Evolutionary conservation across 2,329 filamentous ascomycete genomes (phyloP).

Genomic region (Ascosphaera pollenicola): DNA sequence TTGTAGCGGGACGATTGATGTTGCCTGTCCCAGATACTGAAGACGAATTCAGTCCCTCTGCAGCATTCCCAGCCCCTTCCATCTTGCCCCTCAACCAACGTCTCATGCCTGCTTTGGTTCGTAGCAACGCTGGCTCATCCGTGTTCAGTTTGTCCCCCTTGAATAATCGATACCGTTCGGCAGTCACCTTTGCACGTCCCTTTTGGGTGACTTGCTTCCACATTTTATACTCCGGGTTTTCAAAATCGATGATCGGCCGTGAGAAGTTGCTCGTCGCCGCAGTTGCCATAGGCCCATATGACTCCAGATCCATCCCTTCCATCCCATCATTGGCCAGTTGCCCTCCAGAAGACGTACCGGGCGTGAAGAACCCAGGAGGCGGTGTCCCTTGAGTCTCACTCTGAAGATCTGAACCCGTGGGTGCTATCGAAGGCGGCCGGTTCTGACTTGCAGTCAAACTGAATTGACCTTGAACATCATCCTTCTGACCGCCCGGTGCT

Average conservation of each 20-base stretch:
- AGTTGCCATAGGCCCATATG: conserved; percentile 39
- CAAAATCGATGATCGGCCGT: conserved; percentile 57
- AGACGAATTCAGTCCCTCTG: conserved; percentile 21
- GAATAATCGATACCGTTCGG: conserved; percentile 71
- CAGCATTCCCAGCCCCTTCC: conserved; percentile 36
- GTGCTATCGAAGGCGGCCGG: conserved; percentile 13
- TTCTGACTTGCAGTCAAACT: conserved; percentile 26
- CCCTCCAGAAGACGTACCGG: conserved; percentile 47
- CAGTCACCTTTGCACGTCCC: conserved; percentile 66
- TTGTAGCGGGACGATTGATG: conserved; percentile 8
- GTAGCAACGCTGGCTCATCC: conserved; percentile 69
- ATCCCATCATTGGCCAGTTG: conserved; percentile 46
- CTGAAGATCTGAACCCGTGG: conserved; percentile 49
- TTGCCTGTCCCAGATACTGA: too few relatives aligned
- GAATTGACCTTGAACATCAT: conserved; percentile 23
- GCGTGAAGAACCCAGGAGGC: conserved; percentile 55
- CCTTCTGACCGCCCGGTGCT: conserved; percentile 36
- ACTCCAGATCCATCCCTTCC: conserved; percentile 46
- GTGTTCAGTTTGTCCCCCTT: conserved; percentile 61
- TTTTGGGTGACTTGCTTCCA: conserved; percentile 99
- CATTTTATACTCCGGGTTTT: conserved; percentile 79
- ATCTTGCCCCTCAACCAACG: conserved; percentile 64
- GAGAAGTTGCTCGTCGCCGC: conserved; percentile 43
- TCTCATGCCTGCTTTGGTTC: conserved; percentile 74
- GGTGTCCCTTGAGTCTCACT: conserved; percentile 55